phyloP scores from a whole-genome alignment of 78 protist genomes.

The Isochrysis galbana region DNA sequence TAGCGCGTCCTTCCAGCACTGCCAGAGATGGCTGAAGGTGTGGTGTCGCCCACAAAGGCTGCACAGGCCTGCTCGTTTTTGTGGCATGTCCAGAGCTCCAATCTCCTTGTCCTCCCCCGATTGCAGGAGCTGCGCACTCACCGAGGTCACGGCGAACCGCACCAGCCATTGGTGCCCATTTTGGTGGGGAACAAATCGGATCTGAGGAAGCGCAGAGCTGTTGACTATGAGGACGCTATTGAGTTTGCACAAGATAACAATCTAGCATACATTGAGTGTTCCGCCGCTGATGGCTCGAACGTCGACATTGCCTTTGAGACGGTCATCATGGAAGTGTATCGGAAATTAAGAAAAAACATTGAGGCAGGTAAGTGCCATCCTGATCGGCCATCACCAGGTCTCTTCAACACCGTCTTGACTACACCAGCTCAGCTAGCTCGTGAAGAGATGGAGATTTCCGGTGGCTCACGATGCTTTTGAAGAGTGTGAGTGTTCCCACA shows the following conservation, averaged over 20 bases:
- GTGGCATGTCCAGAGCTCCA: no score
- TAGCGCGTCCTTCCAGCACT: background rate
- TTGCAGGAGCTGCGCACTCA: background rate
- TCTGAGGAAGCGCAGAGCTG: conserved; percentile 53
- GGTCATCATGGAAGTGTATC: background rate
- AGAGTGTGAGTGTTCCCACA: no score
- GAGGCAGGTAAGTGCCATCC: background rate
- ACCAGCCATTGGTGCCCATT: conserved; percentile 86
- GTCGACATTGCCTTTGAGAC: conserved; percentile 21
- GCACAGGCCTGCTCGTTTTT: no score
- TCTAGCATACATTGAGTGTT: conserved; percentile 75
- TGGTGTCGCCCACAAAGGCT: no score
- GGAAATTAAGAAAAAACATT: background rate
- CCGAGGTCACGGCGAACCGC: conserved; percentile 76
- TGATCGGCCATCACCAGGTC: background rate
- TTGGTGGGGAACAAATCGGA: conserved; percentile 99
- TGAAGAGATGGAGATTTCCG: no score
- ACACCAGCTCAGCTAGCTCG: background rate
- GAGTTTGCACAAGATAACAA: conserved; percentile 58
- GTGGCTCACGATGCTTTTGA: no score
- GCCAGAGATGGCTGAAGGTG: background rate
- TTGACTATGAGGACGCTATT: conserved; percentile 72
- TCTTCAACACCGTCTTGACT: background rate
- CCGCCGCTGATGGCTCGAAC: conserved; percentile 70
- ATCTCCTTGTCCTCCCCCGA: no score